Percentiles rank a stretch among this genome's conserved stretches.
Conservation (phyloP, 805 yeast species). For the Starmera dryadoides region DNA sequence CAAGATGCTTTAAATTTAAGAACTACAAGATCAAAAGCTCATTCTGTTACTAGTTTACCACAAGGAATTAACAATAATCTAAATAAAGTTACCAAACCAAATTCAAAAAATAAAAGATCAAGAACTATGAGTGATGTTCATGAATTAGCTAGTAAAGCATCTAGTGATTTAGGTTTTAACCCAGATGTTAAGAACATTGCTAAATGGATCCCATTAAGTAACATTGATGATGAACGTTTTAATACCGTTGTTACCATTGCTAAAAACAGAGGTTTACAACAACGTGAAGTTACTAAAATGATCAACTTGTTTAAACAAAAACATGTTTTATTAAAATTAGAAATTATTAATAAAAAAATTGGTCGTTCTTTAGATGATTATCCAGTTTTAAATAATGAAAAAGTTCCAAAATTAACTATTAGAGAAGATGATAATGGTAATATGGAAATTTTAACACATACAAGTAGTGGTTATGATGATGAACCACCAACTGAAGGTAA, state of each 20-base stretch:
- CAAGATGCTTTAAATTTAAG: not conserved
- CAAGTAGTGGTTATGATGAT: not conserved
- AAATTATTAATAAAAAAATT: constrained; percentile 1
- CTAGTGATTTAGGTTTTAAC: not conserved
- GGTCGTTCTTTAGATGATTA: not conserved
- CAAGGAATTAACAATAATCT: not conserved
- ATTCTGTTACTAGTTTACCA: not conserved
- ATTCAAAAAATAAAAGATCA: not conserved
- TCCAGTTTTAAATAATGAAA: not conserved
- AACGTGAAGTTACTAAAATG: not conserved
- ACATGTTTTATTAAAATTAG: constrained; percentile 1
- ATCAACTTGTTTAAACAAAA: constrained; percentile 1
- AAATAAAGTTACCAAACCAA: not conserved
- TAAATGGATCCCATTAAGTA: not conserved
- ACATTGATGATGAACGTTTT: not conserved
- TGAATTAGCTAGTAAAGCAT: not conserved
- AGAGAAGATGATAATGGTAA: not conserved
- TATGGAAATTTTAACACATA: not conserved
- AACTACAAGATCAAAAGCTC: not conserved
- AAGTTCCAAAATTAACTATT: not conserved
- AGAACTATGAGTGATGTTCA: not conserved
- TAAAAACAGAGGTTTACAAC: not conserved
- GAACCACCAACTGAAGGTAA: not conserved
- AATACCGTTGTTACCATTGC: not conserved
- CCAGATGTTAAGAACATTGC: not conserved